These are phyloP conservation scores for Pelargonium myrrhifolium DNA, from an alignment of 441 rosid genomes.

Conservation along the genomic window DNA sequence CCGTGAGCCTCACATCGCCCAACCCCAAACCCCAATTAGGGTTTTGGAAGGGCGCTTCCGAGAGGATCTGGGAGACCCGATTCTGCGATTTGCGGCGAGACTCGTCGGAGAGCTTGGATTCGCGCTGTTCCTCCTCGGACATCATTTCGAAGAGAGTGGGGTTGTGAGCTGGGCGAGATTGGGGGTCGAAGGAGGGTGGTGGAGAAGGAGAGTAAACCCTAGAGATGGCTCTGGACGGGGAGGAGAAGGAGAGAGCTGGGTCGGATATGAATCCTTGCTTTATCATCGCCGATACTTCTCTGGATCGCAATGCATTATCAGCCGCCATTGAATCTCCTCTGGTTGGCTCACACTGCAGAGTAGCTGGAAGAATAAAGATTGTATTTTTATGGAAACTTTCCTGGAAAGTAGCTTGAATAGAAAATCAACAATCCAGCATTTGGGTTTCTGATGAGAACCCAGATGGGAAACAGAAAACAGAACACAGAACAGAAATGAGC, in stretches of 20 bases:
- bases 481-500: not conserved
- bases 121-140: constrained; percentile 66
- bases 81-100: constrained; percentile 42
- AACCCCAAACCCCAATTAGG: constrained; percentile 32
- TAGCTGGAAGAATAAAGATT: no score
- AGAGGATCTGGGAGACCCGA: constrained; percentile 46
- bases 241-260: constrained; percentile 46
- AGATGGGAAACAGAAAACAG: not conserved
- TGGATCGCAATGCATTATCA: constrained; percentile 27
- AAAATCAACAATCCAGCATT: no score
- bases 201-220: constrained; percentile 37
- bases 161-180: constrained; percentile 26
- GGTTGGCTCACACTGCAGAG: no score
- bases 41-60: constrained; percentile 35
- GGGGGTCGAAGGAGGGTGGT: constrained; percentile 20
- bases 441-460: not conserved
- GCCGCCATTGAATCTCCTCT: constrained; percentile 36
- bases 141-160: constrained; percentile 85
- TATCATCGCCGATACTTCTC: constrained; percentile 82
- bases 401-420: no score
- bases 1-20: constrained; percentile 71
- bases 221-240: constrained; percentile 43
- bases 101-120: constrained; percentile 31
- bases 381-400: not conserved
- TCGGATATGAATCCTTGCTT: constrained; percentile 85